Evolutionary conservation across 495 filamentous ascomycete genomes (phyloP), one percentile per base, ranked within the genome.

Genomic region (Penicillium parvum): DNA sequence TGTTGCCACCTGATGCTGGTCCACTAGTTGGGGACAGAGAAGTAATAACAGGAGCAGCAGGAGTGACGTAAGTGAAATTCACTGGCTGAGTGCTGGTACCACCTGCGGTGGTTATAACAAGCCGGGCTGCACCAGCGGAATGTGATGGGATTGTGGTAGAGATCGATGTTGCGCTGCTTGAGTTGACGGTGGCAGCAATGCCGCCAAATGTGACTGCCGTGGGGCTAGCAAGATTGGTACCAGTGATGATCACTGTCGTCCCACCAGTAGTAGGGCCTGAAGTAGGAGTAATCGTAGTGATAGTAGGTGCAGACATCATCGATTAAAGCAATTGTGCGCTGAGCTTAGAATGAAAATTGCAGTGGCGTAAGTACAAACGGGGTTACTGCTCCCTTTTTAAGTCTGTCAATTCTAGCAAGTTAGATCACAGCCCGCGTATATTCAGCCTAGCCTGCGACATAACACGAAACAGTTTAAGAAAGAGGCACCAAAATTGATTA

Each of bases 211-310:
- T 22, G 18, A 43, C 20, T 12, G n/a, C 12, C 8, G 19, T 33
- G 34, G 34, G 17, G 12, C 9, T 19, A 4, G 1, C n/a, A 19
- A 37, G 23, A 25, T 19, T 19, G 23, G 20, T 11, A 7, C 34
- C 21, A 3, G 5, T 21, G 18, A 37, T 21, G 9, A 12, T 10
- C 6, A 34, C 21, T 6, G 22, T 34, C 25, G 33, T 43, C 11
- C 40, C 40, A 9, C 40, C 40, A 11, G 30, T 19, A 16, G 40
- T 20, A 25, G 40, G 29, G 23, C 40, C 40, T 10, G 12, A 22
- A n/a, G 17, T 33, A 17, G 40, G 40, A 7, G 10, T 27, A 28
- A 8, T 11, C 4, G 26, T 28, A 28, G 4, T 28, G 12, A 28
- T 28, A 9, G 26, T 4, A 28, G 26, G 3, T 28, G 26, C 26